A percentile compares a stretch with the other conserved stretches of the same genome.
phyloP scores from a whole-genome alignment of 495 filamentous ascomycete species.

The Copromyces sp. region DNA sequence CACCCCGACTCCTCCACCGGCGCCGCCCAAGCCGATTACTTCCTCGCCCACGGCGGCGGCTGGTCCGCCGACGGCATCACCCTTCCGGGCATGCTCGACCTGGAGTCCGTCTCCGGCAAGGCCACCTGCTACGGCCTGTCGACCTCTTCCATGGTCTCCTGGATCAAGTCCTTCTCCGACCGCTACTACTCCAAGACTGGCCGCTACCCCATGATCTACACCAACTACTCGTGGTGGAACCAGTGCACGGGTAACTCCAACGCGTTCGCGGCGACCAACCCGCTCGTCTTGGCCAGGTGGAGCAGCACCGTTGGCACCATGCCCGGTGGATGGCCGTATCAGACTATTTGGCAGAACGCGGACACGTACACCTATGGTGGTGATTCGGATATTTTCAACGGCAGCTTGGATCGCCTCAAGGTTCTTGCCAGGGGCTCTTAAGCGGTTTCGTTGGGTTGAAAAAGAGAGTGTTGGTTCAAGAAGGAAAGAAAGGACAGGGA shows the following conservation, averaged over 20 bases:
- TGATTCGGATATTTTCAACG: conserved; percentile 45
- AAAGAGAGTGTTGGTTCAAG: not conserved
- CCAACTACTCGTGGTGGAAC: conserved; percentile 52
- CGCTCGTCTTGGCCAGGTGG: conserved; percentile 50
- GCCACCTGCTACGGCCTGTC: conserved; percentile 45
- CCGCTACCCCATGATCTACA: conserved; percentile 52
- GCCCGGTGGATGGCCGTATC: conserved; percentile 48
- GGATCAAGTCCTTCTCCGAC: conserved; percentile 51
- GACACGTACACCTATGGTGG: conserved; percentile 39
- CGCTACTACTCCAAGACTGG: conserved; percentile 42
- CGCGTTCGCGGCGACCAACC: conserved; percentile 41
- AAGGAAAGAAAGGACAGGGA: not conserved
- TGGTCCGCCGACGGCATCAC: conserved; percentile 53
- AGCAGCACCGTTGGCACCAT: conserved; percentile 37
- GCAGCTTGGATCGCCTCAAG: not conserved
- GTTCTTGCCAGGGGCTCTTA: not conserved
- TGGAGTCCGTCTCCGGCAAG: conserved; percentile 43
- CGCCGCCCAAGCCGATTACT: conserved; percentile 46
- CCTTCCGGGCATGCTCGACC: conserved; percentile 57
- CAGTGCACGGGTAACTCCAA: conserved; percentile 48
- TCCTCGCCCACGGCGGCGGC: conserved; percentile 51
- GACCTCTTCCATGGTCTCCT: conserved; percentile 43
- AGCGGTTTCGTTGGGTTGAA: not conserved
- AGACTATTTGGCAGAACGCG: conserved; percentile 53
- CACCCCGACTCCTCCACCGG: conserved; percentile 40